These are phyloP conservation scores for Populus alba DNA, from an alignment of 345 rosid genomes.

Conservation along the genomic window DNA sequence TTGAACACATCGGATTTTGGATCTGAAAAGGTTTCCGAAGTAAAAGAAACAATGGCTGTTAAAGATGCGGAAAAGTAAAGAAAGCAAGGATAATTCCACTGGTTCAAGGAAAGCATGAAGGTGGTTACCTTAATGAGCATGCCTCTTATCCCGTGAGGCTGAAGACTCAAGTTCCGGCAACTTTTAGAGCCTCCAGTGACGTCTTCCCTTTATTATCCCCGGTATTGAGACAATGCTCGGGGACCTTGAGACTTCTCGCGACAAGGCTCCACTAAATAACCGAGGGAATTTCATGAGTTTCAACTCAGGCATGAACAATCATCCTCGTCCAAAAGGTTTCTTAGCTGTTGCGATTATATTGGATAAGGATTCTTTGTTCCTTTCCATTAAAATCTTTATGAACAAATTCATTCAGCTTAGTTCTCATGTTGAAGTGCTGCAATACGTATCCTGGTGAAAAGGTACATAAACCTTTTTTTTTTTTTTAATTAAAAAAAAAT, in stretches of 20 bases:
- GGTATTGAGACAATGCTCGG: slow-evolving; percentile 12
- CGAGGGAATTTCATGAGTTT: neutral
- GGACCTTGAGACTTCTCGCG: neutral
- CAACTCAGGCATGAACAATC: neutral
- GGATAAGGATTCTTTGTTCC: neutral
- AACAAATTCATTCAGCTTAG: neutral
- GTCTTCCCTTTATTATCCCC: neutral
- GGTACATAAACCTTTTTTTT: neutral
- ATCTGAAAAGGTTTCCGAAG: slow-evolving; percentile 34
- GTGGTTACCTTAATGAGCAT: slow-evolving; percentile 33
- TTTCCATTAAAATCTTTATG: neutral
- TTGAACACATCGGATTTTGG: too few relatives aligned
- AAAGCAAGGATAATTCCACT: slow-evolving; percentile 5
- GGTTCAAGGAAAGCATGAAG: slow-evolving; percentile 18
- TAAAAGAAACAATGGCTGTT: slow-evolving; percentile 16
- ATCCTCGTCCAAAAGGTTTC: neutral
- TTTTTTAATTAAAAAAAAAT: too few relatives aligned
- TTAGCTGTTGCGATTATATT: neutral
- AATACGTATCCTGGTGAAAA: neutral
- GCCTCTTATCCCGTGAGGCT: slow-evolving; percentile 32
- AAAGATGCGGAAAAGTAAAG: slow-evolving; percentile 10
- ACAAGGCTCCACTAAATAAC: slow-evolving; percentile 20
- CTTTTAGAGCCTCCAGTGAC: slow-evolving; percentile 2
- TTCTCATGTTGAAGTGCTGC: neutral
- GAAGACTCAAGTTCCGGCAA: slow-evolving; percentile 19